Percentiles rank a stretch among this genome's conserved stretches.
phyloP scores from a whole-genome alignment of 257 asterid genomes.

The Solanum dulcamara region DNA sequence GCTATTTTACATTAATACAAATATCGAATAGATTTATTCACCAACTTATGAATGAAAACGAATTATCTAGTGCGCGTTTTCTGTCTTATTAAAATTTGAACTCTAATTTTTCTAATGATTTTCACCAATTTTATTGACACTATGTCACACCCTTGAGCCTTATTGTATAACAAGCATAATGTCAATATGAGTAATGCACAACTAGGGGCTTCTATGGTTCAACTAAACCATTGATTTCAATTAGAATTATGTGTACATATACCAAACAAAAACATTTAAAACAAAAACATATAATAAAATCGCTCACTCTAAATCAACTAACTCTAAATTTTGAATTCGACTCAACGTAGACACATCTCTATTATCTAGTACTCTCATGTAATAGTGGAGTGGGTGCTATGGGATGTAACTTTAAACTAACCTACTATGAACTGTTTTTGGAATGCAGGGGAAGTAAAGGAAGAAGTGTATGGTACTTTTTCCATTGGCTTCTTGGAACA shows the following conservation, averaged over 20 bases:
- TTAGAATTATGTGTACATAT: not conserved
- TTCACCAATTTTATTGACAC: not conserved
- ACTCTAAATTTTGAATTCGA: not conserved
- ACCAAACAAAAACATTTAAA: not conserved
- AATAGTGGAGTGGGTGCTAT: not conserved
- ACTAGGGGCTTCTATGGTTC: not conserved
- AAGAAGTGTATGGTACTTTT: slow-evolving; percentile 50
- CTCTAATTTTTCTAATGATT: accelerated
- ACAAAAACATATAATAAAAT: not conserved
- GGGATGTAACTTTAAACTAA: not conserved
- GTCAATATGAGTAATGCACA: not conserved
- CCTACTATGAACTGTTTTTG: not conserved
- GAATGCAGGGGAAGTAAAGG: slow-evolving; percentile 40
- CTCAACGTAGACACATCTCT: not conserved
- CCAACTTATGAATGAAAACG: not conserved
- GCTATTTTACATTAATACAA: too few relatives aligned
- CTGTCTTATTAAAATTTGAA: not conserved
- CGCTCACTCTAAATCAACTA: not conserved
- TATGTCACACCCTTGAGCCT: not conserved
- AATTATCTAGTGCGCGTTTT: not conserved
- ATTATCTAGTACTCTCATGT: too few relatives aligned
- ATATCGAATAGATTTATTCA: not conserved
- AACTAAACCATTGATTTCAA: not conserved
- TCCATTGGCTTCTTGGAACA: slow-evolving; percentile 78
- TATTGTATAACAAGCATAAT: not conserved